Base-by-base conservation (phyloP, 1,139 yeast species). In the Komagataea norvegica region DNA sequence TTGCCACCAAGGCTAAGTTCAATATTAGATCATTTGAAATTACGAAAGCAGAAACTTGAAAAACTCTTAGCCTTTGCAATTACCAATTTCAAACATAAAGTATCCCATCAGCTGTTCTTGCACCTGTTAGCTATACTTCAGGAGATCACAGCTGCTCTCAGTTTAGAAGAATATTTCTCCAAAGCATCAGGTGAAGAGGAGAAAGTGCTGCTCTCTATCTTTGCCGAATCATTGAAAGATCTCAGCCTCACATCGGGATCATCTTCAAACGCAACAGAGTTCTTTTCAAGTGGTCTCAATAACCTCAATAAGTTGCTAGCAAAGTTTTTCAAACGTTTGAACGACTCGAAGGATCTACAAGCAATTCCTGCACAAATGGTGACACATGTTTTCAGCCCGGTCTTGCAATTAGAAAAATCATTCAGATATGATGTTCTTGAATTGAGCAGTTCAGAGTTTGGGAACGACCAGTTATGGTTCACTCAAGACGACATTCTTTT, bases 81-180 rank as follows among this genome's bases (percentile, higher is more conserved):
- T 8, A 16, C 38, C 3, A 54, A 50, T 34, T 46, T 54, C 28
- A 29, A 29, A 9, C 33, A 36, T 8, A 33, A 16, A 5, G 40
- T 53, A 4, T 45, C 38, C 6, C 24, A 31, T 7, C 43, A 55
- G 22, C 56, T 58, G 30, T 62, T 52, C 41, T 60, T 50, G 45
- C 45, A 56, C 9, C 55, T 81, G 3, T 61, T 78, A 21, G 65
- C 70, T 43, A 61, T 66, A 21, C 61, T 77, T 33, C 93, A 85
- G 51, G 74, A 78, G 49, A 57, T 77, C 28, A 69, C 70, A 22
- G 74, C 82, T 5, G 74, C 82, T 1, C 57, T 62, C 33, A 65
- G 63, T 17, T 56, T 83, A 10, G 78, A 82, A 77, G 51, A 52
- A 5, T 45, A 52, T 13, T 49, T 72, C 9, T 32, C 47, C 7